phyloP scores from a whole-genome alignment of 768 basidiomycete species.

The Kockovaella imperatae region DNA sequence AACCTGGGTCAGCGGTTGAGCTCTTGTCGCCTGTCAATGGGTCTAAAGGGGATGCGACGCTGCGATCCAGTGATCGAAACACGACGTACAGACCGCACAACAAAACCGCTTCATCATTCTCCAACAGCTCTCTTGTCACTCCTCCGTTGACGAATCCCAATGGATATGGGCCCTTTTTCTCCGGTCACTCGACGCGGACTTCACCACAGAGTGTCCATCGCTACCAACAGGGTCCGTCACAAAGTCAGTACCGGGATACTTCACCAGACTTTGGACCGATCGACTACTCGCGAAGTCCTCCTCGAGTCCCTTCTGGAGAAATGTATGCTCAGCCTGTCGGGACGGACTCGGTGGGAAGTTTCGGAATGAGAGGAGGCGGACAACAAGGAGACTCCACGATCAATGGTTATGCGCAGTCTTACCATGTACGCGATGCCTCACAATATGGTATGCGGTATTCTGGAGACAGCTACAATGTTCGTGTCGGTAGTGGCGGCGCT shows the following conservation, averaged over 20 bases:
- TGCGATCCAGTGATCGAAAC: not conserved
- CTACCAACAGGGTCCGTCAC: not conserved
- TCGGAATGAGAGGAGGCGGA: not conserved
- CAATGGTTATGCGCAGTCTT: too few relatives aligned
- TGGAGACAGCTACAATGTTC: too few relatives aligned
- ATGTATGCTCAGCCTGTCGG: constrained; percentile 3
- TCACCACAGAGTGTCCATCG: not conserved
- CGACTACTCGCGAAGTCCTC: constrained; percentile 5
- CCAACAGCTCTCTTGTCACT: constrained; percentile 17
- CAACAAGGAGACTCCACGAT: too few relatives aligned
- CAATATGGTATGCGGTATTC: too few relatives aligned
- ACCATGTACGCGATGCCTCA: too few relatives aligned
- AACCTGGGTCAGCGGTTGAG: constrained; percentile 21
- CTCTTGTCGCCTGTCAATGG: constrained; percentile 9
- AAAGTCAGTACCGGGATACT: not conserved
- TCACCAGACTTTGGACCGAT: constrained; percentile 1
- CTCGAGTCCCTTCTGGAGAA: too few relatives aligned
- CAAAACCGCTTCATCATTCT: constrained; percentile 30
- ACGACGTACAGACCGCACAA: constrained; percentile 15
- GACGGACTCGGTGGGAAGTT: not conserved
- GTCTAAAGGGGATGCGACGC: constrained; percentile 3
- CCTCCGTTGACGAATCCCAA: constrained; percentile 1
- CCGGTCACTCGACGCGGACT: not conserved
- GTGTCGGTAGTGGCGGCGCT: too few relatives aligned
- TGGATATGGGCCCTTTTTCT: not conserved